phyloP scores from a whole-genome alignment of 2,329 filamentous ascomycete genomes.

The Aspergillus quadricinctus region DNA sequence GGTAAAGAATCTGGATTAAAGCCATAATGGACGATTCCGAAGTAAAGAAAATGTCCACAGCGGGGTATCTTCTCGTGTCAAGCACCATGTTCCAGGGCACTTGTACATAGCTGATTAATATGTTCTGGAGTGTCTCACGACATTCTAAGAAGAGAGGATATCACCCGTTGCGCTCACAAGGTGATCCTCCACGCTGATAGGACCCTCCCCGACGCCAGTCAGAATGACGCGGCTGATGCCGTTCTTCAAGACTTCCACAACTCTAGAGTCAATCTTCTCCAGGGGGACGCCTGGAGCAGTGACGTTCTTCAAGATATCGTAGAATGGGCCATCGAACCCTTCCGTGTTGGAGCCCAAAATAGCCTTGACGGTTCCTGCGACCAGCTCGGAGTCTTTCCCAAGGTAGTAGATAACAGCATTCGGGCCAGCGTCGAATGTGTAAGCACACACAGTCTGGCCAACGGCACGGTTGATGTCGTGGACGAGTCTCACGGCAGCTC shows the following conservation, averaged over 20 bases:
- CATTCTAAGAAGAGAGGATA: slow-evolving; percentile 23
- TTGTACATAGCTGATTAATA: background rate
- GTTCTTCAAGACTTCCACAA: slow-evolving; percentile 63
- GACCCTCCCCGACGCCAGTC: slow-evolving; percentile 87
- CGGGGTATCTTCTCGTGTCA: slow-evolving; percentile 4
- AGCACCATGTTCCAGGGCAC: background rate
- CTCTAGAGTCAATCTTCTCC: slow-evolving; percentile 52
- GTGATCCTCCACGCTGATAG: slow-evolving; percentile 71
- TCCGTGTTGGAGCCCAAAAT: slow-evolving; percentile 62
- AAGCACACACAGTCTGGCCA: slow-evolving; percentile 78
- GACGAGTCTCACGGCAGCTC: slow-evolving; percentile 80
- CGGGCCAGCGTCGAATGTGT: slow-evolving; percentile 95
- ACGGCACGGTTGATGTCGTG: slow-evolving; percentile 81
- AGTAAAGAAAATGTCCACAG: background rate
- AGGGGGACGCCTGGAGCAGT: slow-evolving; percentile 51
- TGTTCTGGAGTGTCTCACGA: background rate
- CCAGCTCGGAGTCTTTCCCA: slow-evolving; percentile 66
- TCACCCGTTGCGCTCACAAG: slow-evolving; percentile 66
- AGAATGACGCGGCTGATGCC: slow-evolving; percentile 87
- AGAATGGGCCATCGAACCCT: slow-evolving; percentile 55
- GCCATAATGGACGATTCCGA: background rate
- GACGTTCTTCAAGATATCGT: slow-evolving; percentile 48
- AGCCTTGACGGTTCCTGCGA: slow-evolving; percentile 74
- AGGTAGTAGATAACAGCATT: slow-evolving; percentile 97
- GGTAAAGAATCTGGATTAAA: background rate